phyloP scores from a whole-genome alignment of 2,329 filamentous ascomycete genomes.

The Colletotrichum coccodes region DNA sequence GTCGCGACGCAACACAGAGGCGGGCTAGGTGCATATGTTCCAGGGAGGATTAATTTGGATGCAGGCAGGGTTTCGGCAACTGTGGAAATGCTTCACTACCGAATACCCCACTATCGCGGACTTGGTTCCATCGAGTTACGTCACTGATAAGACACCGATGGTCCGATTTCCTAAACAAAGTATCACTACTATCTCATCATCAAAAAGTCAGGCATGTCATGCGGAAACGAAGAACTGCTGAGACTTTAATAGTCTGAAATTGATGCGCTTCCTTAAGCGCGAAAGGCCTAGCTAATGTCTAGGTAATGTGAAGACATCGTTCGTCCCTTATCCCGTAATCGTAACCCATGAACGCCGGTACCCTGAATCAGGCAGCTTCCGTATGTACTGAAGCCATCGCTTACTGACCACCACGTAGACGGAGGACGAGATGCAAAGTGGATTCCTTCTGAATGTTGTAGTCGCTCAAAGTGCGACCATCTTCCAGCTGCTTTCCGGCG shows the following conservation, averaged over 20 bases:
- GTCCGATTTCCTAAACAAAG: not conserved
- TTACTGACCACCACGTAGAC: slow-evolving; percentile 78
- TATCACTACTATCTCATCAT: not conserved
- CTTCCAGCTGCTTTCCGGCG: slow-evolving; percentile 94
- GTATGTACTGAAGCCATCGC: not conserved
- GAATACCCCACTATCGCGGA: slow-evolving; percentile 5
- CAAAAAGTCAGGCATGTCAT: not conserved
- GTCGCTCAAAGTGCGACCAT: slow-evolving; percentile 88
- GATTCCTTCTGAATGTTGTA: slow-evolving; percentile 91
- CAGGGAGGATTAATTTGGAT: not conserved
- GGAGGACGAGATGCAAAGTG: slow-evolving; percentile 81
- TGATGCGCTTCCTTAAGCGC: slow-evolving; percentile 26
- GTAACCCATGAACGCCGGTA: slow-evolving; percentile 33
- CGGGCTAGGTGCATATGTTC: not conserved
- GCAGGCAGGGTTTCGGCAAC: slow-evolving; percentile 7
- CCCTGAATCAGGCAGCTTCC: not conserved
- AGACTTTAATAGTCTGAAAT: slow-evolving; percentile 33
- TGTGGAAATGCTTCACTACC: not conserved
- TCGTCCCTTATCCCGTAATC: slow-evolving; percentile 38
- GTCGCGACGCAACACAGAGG: slow-evolving; percentile 4
- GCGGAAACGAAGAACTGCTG: not conserved
- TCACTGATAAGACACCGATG: slow-evolving; percentile 21
- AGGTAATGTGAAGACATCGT: slow-evolving; percentile 25
- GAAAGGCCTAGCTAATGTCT: slow-evolving; percentile 12
- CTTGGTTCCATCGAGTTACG: slow-evolving; percentile 12